These are phyloP conservation scores for Thelephora aurantiotincta DNA, from an alignment of 768 basidiomycete genomes.

Conservation along the genomic window DNA sequence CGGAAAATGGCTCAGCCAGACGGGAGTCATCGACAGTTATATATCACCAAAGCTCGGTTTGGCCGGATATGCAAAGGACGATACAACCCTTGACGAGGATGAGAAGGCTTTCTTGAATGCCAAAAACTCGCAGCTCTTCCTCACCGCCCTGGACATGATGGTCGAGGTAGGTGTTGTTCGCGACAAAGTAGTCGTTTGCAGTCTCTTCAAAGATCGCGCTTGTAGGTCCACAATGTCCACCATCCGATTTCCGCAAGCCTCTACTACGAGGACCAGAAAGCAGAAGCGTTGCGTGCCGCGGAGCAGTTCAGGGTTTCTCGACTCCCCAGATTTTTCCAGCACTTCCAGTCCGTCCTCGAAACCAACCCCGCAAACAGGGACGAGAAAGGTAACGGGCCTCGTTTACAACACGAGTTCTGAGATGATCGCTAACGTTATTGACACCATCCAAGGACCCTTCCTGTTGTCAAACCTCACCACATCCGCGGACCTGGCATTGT, in stretches of 20 bases:
- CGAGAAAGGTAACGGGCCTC: slow-evolving; percentile 6
- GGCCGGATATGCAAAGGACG: slow-evolving; percentile 15
- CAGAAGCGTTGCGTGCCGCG: slow-evolving; percentile 18
- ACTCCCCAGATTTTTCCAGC: slow-evolving; percentile 26
- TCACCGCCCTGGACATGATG: slow-evolving; percentile 21
- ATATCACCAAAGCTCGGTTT: slow-evolving; percentile 21
- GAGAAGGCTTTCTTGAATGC: slow-evolving; percentile 13
- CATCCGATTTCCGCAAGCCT: slow-evolving; percentile 21
- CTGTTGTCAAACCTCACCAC: slow-evolving; percentile 20
- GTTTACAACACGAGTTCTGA: background rate
- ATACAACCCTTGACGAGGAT: slow-evolving; percentile 11
- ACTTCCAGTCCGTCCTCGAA: slow-evolving; percentile 20
- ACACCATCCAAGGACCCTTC: slow-evolving; percentile 8
- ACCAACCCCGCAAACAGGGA: slow-evolving; percentile 12
- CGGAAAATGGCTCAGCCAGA: slow-evolving; percentile 20
- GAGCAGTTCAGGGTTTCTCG: slow-evolving; percentile 21
- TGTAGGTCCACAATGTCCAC: slow-evolving; percentile 16
- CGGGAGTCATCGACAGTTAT: slow-evolving; percentile 22
- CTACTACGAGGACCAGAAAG: slow-evolving; percentile 30
- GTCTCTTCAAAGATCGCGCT: background rate
- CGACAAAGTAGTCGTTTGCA: background rate
- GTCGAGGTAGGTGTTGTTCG: slow-evolving; percentile 15
- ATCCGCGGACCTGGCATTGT: slow-evolving; percentile 28
- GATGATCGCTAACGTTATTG: background rate
- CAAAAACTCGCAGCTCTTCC: slow-evolving; percentile 22